Evolutionary conservation across 2,329 filamentous ascomycete species (phyloP), one percentile per base, ranked within the genome.

Genomic region (Xenoacremonium recifei): DNA sequence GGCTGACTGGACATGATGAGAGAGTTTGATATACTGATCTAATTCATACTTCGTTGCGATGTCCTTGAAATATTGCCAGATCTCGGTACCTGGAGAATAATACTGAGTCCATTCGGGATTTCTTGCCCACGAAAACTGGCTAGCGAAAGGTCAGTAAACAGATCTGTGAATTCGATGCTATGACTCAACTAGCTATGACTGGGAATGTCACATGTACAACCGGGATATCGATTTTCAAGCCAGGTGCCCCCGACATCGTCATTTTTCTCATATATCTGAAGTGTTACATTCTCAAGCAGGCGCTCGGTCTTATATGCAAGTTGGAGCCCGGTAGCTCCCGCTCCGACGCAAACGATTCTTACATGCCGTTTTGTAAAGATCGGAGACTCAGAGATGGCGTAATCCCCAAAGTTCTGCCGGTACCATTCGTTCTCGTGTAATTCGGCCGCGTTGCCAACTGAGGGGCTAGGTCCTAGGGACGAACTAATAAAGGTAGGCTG

Each of bases 61-160:
- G 9, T 54, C 53, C 39, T 68, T 62, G 16, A 82, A 67, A 47
- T 82, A 82, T 7, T 64, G 61, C 37, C 70, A 66, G 37, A 83
- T 82, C 54, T 83, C 79, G 1, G 63, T 62, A 2, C 73, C 73
- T 2, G 69, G 61, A 0, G 75, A 68, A 54, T 76, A 82, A 59
- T 82, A 79, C 43, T 73, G 71, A 19, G 70, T 69, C 80, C 80
- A 84, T 29, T 72, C 69, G 6, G 71, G 72, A 55, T 83, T 84
- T 3, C 74, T 76, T 40, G 74, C 70, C 73, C 76, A 83, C 3
- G 77, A 76, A 54, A 80, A 82, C 54, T 80, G 79, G 54, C 29
- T 32, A 15, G 15, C 9, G 29, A 15, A 16, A 32, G 7, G 23
- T 27, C 6, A 11, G 16, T 32, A 6, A 16, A 32, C 15, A 27